Base-by-base conservation (phyloP, 805 yeast species). In the Zygotorulaspora chibaensis region DNA sequence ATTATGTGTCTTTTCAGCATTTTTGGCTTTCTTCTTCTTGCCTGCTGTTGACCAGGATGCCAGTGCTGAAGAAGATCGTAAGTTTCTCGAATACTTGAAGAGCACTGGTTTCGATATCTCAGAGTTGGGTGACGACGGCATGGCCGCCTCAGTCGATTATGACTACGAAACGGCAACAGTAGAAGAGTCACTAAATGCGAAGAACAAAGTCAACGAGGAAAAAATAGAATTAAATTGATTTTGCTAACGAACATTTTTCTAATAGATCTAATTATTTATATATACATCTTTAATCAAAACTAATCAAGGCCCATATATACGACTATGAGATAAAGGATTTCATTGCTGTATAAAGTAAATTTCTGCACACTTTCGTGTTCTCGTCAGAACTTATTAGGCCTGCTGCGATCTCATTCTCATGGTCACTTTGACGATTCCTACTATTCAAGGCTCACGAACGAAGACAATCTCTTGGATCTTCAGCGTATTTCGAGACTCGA, bases 11-110 rank as follows among this genome's bases (percentile, higher is more conserved):
- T 73, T 88, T 56, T 77, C 93, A 10, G 95, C 85, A 2, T 36
- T 77, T 27, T 63, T 87, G 40, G 84, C 88, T 5, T 58, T 86
- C 31, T 81, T 88, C 66, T 77, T 77, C 59, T 71, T 86, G 50
- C 97, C 97, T 29, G 70, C 84, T 17, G 81, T 90, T 40, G 90
- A 85, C 61, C 97, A 89, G 67, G 84, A 81, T 56, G 83, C 93
- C 18, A 80, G 89, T 67, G 76, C 77, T 54, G 73, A 77, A 49
- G 97, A 90, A 70, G 97, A 90, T 68, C 70, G 68, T 29, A 73
- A 70, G 42, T 90, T 89, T 69, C 59, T 84, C 47, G 78, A 73
- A 36, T 88, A 87, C 66, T 77, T 90, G 58, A 68, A 63, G 42
- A 70, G 69, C 13, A 73, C 83, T 46, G 95, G 95, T 30, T 89